phyloP scores from a whole-genome alignment of 106 monocot species.

The Agapanthus africanus region DNA sequence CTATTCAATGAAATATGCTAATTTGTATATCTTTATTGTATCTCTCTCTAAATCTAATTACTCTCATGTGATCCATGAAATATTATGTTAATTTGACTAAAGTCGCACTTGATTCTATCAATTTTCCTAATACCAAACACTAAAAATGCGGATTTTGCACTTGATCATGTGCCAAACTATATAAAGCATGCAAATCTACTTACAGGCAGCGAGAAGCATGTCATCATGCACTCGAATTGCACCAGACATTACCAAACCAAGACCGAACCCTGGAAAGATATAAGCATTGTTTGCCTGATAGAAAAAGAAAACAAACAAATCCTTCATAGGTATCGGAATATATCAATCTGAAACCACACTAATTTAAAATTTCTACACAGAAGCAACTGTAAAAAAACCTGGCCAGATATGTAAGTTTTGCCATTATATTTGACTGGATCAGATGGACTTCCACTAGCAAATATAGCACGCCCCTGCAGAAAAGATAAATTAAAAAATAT shows the following conservation, averaged over 20 bases:
- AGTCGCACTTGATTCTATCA: too few species aligned
- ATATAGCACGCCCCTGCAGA: slow-evolving; percentile 78
- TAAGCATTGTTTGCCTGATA: slow-evolving; percentile 83
- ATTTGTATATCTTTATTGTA: too few species aligned
- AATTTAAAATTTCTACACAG: not conserved
- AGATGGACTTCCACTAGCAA: slow-evolving; percentile 91
- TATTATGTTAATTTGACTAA: too few species aligned
- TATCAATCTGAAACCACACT: not conserved
- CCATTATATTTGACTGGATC: slow-evolving; percentile 72
- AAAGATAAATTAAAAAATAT: not conserved
- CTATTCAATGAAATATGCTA: too few species aligned
- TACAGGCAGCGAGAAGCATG: slow-evolving; percentile 77
- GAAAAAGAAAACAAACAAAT: not conserved
- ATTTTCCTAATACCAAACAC: too few species aligned
- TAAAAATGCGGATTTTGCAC: too few species aligned
- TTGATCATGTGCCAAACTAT: too few species aligned
- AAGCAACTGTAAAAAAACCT: slow-evolving; percentile 31
- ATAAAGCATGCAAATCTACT: not conserved
- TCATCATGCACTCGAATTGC: slow-evolving; percentile 91
- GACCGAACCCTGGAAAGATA: slow-evolving; percentile 86
- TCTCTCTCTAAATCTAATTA: too few species aligned
- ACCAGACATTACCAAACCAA: slow-evolving; percentile 83
- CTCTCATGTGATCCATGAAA: too few species aligned
- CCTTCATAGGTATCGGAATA: not conserved
- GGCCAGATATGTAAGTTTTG: slow-evolving; percentile 56